A percentile compares a stretch with the other conserved stretches of the same genome.
phyloP scores from a whole-genome alignment of 495 filamentous ascomycete genomes.

The Podospora fimiseda region DNA sequence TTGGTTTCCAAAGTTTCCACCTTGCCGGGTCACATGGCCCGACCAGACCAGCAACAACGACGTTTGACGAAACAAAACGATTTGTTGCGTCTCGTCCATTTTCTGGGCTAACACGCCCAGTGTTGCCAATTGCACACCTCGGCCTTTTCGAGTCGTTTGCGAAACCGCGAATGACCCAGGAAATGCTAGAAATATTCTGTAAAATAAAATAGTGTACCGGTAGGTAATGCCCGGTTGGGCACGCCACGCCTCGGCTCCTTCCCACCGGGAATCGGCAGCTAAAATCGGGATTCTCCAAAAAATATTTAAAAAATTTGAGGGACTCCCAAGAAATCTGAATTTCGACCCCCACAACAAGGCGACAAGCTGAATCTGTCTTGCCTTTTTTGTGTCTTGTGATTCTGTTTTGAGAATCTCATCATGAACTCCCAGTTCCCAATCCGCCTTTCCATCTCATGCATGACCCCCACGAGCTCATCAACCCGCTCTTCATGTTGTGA shows the following conservation, averaged over 20 bases:
- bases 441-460: background rate
- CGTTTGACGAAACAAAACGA: background rate
- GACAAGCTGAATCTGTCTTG: too few species aligned
- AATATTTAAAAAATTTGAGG: too few species aligned
- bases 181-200: background rate
- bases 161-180: background rate
- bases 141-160: background rate
- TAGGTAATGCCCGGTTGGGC: background rate
- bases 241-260: background rate
- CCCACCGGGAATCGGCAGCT: background rate
- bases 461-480: background rate
- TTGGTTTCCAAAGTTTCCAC: background rate
- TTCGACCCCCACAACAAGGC: too few species aligned
- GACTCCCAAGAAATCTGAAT: too few species aligned
- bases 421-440: too few species aligned
- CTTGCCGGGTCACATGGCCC: background rate
- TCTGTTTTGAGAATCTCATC: too few species aligned
- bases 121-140: too few species aligned
- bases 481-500: too few species aligned
- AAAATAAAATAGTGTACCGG: too few species aligned
- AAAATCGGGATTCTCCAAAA: background rate
- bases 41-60: background rate
- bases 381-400: too few species aligned
- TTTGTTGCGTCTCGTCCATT: background rate
- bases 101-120: too few species aligned